Evolutionary conservation across 768 basidiomycete species (phyloP), one percentile per base, ranked within the genome.

Genomic region (Royoungia palumana): DNA sequence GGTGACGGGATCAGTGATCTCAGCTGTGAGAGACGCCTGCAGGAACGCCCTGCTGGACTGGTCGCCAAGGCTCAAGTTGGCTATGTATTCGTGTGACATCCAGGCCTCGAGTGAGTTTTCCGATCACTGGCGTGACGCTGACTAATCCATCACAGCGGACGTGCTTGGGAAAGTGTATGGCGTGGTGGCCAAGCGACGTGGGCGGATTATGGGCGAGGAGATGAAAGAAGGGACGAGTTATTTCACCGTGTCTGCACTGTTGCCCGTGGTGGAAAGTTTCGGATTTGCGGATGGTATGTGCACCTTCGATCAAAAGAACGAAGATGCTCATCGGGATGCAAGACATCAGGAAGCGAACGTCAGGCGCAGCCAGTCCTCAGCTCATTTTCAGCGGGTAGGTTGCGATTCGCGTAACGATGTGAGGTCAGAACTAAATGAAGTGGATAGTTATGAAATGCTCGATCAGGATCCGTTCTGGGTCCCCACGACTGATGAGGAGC

Each of bases 51-150:
- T 99, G 48, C 72, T 98, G 38, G 96, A 98, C 67, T 99, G 96
- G 96, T 97, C 94, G 2, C 96, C 96, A 13, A 77, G 96, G 49
- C 77, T 99, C 57, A 90, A 94, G 83, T 73, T 99, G 57, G 96
- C 96, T 0, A 98, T 98, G 93, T 99, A 99, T 67, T 86, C 88
- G 12, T 99, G 95, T 68, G 94, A 98, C 62, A 98, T 99, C 46
- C 96, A 97, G 70, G 91, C 94, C 2, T 94, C 95, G 14, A 91
- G 94, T 97, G 65, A 63, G 90, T 76, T 13, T 27, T 28, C 37
- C 22, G 12, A 14, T 35, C 6, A 24, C 35, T 49, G 39, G 30
- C 36, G 21, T 41, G 44, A 44, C 39, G 37, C 46, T 64, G 19
- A 59, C 34, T 40, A 40, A 48, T 50, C 5, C 12, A 39, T 44